Evolutionary conservation across 805 yeast species (phyloP).

Genomic region (Aciculoconidium aculeatum): DNA sequence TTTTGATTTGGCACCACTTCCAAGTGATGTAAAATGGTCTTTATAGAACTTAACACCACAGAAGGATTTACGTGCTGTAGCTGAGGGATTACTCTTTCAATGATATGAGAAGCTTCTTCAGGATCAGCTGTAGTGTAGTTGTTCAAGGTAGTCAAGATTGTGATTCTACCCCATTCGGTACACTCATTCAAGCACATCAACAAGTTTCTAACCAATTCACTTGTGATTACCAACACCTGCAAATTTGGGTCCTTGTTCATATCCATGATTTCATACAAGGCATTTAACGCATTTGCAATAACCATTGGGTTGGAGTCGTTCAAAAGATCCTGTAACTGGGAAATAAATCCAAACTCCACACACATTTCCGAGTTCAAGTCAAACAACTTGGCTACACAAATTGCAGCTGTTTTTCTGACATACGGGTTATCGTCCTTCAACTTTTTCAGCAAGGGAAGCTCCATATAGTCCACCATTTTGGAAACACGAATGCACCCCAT

Average conservation of each 20-base stretch:
- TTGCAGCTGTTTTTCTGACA: constrained; percentile 95
- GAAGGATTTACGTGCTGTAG: constrained; percentile 96
- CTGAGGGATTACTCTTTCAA: constrained; percentile 90
- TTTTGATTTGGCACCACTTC: constrained; percentile 42
- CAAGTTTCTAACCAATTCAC: constrained; percentile 50
- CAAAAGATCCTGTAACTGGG: constrained; percentile 57
- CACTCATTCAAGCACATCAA: constrained; percentile 89
- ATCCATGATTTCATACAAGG: constrained; percentile 77
- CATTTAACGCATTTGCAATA: constrained; percentile 86
- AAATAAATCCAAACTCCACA: constrained; percentile 80
- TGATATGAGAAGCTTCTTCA: constrained; percentile 73
- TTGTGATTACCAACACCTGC: constrained; percentile 32
- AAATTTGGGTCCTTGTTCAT: constrained; percentile 47
- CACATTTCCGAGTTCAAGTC: constrained; percentile 79
- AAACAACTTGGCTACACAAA: constrained; percentile 92
- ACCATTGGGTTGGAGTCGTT: constrained; percentile 95
- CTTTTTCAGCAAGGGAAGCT: constrained; percentile 80
- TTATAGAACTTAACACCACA: constrained; percentile 81
- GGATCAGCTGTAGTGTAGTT: constrained; percentile 55
- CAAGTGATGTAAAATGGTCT: constrained; percentile 69
- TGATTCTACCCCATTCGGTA: constrained; percentile 97
- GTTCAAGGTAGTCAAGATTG: constrained; percentile 75
- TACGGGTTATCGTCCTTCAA: constrained; percentile 92
- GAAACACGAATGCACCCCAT: constrained; percentile 98
- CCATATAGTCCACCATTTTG: constrained; percentile 92